phyloP scores from a whole-genome alignment of 176 grass and related monocot species.

The Musa troglodytarum region DNA sequence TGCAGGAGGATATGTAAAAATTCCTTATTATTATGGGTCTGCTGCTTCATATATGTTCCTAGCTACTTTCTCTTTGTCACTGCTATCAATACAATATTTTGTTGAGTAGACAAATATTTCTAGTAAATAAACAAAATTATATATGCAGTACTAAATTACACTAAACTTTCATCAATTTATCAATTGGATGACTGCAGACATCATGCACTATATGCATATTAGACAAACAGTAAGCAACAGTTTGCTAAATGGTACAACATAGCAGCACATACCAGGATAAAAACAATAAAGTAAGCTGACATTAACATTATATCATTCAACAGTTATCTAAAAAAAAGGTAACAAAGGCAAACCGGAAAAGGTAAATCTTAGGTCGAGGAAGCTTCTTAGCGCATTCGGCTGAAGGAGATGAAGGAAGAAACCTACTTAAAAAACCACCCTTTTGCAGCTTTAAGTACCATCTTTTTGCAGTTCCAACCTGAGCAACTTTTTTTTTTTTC shows the following conservation, averaged over 20 bases:
- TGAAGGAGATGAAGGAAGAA: slow-evolving; percentile 50
- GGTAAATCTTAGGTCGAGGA: slow-evolving; percentile 3
- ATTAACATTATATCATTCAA: background rate
- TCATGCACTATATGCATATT: no score
- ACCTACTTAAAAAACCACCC: slow-evolving; percentile 46
- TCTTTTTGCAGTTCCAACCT: slow-evolving; percentile 34
- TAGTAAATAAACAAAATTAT: background rate
- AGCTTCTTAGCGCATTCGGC: slow-evolving; percentile 37
- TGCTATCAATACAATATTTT: no score
- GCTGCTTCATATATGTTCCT: background rate
- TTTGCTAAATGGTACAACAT: no score
- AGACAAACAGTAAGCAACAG: background rate
- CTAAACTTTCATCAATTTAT: background rate
- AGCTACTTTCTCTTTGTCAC: no score
- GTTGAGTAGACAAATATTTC: background rate
- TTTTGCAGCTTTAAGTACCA: slow-evolving; percentile 11
- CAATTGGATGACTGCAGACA: background rate
- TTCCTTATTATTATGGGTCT: background rate
- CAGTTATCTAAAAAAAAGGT: background rate
- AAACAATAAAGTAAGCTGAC: background rate
- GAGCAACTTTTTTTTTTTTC: background rate
- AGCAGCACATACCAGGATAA: background rate
- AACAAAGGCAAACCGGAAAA: background rate
- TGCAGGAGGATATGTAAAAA: background rate
- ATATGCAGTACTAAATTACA: background rate